Evolutionary conservation across 176 grass and related monocot genomes (phyloP).

Genomic region (Melocanna baccifera): DNA sequence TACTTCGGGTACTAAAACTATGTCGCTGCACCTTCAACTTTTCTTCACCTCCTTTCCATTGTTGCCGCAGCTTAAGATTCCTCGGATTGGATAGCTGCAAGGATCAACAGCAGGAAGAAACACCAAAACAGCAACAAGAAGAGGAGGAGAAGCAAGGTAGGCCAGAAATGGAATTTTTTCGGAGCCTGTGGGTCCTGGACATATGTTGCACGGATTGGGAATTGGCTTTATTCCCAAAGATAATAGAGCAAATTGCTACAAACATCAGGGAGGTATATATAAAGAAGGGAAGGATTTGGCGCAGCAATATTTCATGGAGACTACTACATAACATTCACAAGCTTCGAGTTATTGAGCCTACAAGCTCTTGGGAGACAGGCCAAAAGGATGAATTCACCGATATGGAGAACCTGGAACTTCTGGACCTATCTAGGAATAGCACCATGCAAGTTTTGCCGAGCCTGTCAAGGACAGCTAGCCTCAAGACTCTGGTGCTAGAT

Average conservation of each 20-base stretch:
- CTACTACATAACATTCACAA: no score
- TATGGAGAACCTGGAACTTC: no score
- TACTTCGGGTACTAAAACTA: neutral
- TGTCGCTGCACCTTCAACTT: neutral
- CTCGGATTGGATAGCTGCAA: neutral
- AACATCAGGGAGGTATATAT: conserved; percentile 25
- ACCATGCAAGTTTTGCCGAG: no score
- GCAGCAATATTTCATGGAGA: neutral
- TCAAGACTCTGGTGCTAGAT: no score
- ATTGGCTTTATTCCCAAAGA: neutral
- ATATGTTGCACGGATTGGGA: neutral
- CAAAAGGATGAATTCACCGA: no score
- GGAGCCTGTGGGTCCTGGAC: neutral
- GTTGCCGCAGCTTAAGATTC: neutral
- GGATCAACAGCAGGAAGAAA: neutral
- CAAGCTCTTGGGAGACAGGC: no score
- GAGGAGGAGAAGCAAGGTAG: no score
- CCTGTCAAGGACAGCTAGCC: no score
- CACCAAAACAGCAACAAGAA: no score
- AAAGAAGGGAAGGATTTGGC: neutral
- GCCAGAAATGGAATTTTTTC: neutral
- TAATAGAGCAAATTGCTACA: neutral
- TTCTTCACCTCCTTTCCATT: neutral
- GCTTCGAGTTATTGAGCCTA: no score
- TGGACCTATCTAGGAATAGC: no score